These are phyloP conservation scores for Podospora pseudoanserina DNA, from an alignment of 495 filamentous ascomycete species.

Conservation along the genomic window DNA sequence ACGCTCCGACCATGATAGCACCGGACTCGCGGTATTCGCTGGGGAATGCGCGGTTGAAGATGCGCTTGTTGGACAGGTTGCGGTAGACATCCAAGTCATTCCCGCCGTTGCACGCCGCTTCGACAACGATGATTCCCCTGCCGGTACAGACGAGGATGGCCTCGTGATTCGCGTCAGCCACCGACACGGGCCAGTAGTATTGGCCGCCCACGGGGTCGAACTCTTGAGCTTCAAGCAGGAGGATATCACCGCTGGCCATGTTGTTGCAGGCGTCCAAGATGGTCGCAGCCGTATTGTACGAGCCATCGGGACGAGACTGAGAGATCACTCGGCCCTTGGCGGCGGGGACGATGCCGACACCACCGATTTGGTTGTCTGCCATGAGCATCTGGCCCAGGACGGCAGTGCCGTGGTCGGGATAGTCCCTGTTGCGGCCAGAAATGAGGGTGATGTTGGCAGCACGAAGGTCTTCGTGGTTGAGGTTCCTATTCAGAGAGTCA, in stretches of 20 bases:
- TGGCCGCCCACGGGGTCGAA: conserved; percentile 10
- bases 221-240: conserved; percentile 24
- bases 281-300: conserved; percentile 17
- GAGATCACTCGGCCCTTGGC: conserved; percentile 19
- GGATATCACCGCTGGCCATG: conserved; percentile 19
- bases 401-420: conserved; percentile 19
- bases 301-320: not conserved
- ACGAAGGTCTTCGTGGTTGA: conserved; percentile 14
- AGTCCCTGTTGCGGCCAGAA: conserved; percentile 5
- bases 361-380: conserved; percentile 23
- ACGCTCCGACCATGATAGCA: conserved; percentile 20
- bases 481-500: conserved; percentile 1
- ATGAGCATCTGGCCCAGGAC: conserved; percentile 27
- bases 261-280: conserved; percentile 21
- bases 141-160: conserved; percentile 18
- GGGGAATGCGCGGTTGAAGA: conserved; percentile 15
- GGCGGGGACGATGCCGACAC: conserved; percentile 20
- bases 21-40: conserved; percentile 24
- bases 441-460: conserved; percentile 16
- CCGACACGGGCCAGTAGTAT: conserved; percentile 21
- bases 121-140: conserved; percentile 23
- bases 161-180: conserved; percentile 19
- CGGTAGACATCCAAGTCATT: conserved; percentile 19
- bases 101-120: conserved; percentile 22
- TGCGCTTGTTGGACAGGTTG: conserved; percentile 9